A percentile compares a stretch with the other conserved stretches of the same genome.
These are phyloP conservation scores for Steccherinum ochraceum DNA, from an alignment of 768 basidiomycete genomes.

Conservation along the genomic window DNA sequence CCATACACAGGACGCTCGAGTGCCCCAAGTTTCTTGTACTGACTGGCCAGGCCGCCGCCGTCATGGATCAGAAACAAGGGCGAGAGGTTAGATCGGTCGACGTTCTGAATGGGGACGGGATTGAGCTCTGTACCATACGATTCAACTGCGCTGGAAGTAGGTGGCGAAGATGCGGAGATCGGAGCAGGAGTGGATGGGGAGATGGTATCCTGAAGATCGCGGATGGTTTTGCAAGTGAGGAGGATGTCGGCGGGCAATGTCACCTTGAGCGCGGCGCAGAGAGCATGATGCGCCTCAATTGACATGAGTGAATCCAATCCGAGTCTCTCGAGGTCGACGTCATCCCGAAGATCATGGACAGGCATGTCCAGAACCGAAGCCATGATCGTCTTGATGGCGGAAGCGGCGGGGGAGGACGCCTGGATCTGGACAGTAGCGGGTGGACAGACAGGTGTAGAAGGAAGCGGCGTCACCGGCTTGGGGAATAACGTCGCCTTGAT, in stretches of 20 bases:
- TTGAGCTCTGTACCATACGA: constrained; percentile 9
- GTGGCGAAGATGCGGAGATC: background rate
- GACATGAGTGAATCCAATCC: constrained; percentile 62
- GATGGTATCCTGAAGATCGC: constrained; percentile 24
- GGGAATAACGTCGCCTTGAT: background rate
- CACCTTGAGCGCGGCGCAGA: constrained; percentile 35
- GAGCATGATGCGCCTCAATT: constrained; percentile 50
- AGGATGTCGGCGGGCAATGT: constrained; percentile 42
- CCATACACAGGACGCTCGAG: constrained; percentile 55
- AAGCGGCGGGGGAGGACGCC: constrained; percentile 3
- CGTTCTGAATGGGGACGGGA: constrained; percentile 10
- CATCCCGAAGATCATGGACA: constrained; percentile 33
- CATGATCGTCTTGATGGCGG: constrained; percentile 28
- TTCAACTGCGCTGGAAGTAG: background rate
- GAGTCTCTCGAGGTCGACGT: constrained; percentile 39
- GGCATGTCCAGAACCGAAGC: constrained; percentile 38
- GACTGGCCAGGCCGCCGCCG: constrained; percentile 53
- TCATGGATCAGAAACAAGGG: constrained; percentile 70
- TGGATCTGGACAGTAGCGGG: constrained; percentile 21
- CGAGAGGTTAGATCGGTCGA: constrained; percentile 6
- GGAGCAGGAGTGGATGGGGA: background rate
- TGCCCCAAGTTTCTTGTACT: constrained; percentile 39
- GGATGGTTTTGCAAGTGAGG: constrained; percentile 30
- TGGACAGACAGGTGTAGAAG: background rate
- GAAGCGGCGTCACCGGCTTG: background rate